Evolutionary conservation across 1,284 basidiomycete genomes (phyloP), one percentile per base, ranked within the genome.

Genomic region (Microbotryum intermedium): DNA sequence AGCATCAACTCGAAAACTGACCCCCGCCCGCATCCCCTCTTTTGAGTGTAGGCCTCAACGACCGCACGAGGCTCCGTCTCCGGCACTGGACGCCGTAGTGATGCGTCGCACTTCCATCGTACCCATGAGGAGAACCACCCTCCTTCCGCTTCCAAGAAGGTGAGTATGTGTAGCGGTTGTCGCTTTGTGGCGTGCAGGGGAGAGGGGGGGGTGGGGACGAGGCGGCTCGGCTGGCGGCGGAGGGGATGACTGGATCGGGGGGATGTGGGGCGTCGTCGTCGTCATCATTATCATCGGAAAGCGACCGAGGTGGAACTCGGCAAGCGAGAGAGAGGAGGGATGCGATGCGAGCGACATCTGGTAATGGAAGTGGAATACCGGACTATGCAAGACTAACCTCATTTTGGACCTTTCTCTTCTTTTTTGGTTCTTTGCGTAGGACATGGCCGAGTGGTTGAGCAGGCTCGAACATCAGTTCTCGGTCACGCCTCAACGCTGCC

Each of bases 401-500:
- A 23, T 6, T 10, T 10, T 48, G 46, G 10, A 48, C 46, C n/a
- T 48, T 10, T 28, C 13, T 11, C 7, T 3, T 10, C 20, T 16
- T 48, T 48, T 10, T 28, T 20, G 46, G 3, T 3, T 10, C 20
- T 16, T 3, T 44, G 16, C n/a, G 50, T 28, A 59, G 62, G 67
- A 69, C 54, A 69, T 72, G 61, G 69, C 67, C 25, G 62, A 70
- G 55, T 67, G 63, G 58, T 60, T 70, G 43, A 59, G 57, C 48
- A 66, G 66, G 59, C 61, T 70, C 53, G 71, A 73, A 51, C 65
- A 70, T 46, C 58, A 62, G 53, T 89, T 90, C 75, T 85, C 85
- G 62, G 77, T 97, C 64, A 92, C 90, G 2, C 89, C 92, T 18
- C 90, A 92, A 75, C 79, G 91, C 66, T 94, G 95, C 90, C 83